Evolutionary conservation across 495 filamentous ascomycete species (phyloP), one percentile per base, ranked within the genome.

Genomic region (Neurospora sp.): DNA sequence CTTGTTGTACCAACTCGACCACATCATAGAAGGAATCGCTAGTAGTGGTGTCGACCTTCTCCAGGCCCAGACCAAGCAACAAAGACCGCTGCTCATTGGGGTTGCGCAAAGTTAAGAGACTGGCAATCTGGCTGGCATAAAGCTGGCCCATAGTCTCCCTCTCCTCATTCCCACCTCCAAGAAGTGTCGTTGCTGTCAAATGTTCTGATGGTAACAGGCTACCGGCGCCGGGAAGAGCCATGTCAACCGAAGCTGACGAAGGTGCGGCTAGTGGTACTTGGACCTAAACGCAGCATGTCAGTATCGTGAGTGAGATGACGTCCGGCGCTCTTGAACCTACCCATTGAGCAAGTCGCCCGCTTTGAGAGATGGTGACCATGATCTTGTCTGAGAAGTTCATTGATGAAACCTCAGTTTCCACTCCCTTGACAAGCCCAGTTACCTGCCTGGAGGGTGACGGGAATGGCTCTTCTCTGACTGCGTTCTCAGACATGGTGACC

Each of bases 331-430:
- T 73, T 59, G 73, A 40, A 84, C 84, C 74, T 79, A 97, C 94
- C 96, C 96, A 99, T 83, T 98, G 96, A 10, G 92, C 91, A 42
- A 98, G 83, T 74, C 92, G 87, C 48, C 95, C 96, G 72, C 88
- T 87, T 80, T 97, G 95, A 4, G 92, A 92, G 72, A 99, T 87
- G 0, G 94, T 97, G 59, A 99, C 82, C 78, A 99, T 83, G 79
- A 99, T 96, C 80, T 93, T 97, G 85, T 99, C 96, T 12, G 91
- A 89, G 83, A 98, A 98, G 76, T 83, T 88, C 42, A 92, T 82
- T 8, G 83, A 85, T 69, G 88, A 89, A 65, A 92, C 89, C 75
- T 93, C 89, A 5, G 96, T 99, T 18, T 85, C 80, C 48, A 91
- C 81, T 11, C 89, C 90, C 74, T 90, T 86, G 44, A 97, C 86